phyloP scores from a whole-genome alignment of 139 green algal genomes.

The Asterochloris sp. region DNA sequence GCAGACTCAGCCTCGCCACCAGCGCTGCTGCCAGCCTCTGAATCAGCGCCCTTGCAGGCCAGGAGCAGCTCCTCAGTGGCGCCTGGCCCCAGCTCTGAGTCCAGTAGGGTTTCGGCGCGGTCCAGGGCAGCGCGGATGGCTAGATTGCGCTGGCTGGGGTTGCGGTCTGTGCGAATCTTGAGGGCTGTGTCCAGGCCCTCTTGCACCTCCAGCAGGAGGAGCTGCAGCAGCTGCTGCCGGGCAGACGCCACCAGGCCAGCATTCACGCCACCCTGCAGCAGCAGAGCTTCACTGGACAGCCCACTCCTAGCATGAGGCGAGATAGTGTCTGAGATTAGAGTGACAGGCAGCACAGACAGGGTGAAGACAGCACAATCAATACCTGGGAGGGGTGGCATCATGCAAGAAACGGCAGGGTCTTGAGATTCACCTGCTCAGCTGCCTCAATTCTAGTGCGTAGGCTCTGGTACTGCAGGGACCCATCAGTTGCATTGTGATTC shows the following conservation, averaged over 20 bases:
- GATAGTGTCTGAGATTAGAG: too few species aligned
- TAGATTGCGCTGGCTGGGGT: not conserved
- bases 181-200: conserved; percentile 2
- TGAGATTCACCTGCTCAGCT: conserved; percentile 9
- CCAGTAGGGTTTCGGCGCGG: conserved; percentile 8
- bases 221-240: conserved; percentile 7
- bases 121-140: conserved; percentile 6
- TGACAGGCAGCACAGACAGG: too few species aligned
- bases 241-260: not conserved
- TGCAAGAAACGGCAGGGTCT: too few species aligned
- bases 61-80: not conserved
- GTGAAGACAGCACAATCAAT: too few species aligned
- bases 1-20: too few species aligned
- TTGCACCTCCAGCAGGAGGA: conserved; percentile 9
- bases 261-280: not conserved
- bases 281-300: too few species aligned
- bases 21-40: too few species aligned
- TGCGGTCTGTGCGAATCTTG: not conserved
- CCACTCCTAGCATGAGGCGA: too few species aligned
- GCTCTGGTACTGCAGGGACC: conserved; percentile 20
- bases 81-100: not conserved
- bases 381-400: too few species aligned
- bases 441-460: conserved; percentile 45
- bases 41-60: too few species aligned
- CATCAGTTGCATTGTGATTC: conserved; percentile 20